Percentiles rank a stretch among this genome's conserved stretches.
Evolutionary conservation across 2,329 filamentous ascomycete genomes (phyloP).

Genomic region (Stagonosporopsis vannaccii): DNA sequence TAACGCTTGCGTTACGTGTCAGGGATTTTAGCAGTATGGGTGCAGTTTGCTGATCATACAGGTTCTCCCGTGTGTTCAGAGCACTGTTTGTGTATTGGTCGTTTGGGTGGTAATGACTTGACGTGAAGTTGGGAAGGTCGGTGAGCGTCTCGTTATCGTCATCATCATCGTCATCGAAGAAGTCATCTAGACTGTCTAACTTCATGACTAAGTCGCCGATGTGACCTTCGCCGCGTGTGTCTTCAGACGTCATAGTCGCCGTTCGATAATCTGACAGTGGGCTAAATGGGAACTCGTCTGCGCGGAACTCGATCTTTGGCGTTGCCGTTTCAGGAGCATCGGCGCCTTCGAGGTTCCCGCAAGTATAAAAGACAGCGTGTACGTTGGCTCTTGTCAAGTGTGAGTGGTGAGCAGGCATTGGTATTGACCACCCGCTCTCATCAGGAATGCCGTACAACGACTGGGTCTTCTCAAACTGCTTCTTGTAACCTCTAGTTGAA

Average conservation of each 20-base stretch:
- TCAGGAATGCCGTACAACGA: constrained; percentile 97
- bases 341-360: constrained; percentile 61
- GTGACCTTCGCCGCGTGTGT: constrained; percentile 73
- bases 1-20: constrained; percentile 72
- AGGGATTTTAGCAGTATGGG: constrained; percentile 88
- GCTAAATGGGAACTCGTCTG: constrained; percentile 84
- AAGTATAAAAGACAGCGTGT: constrained; percentile 95
- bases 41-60: constrained; percentile 92
- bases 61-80: constrained; percentile 68
- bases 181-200: constrained; percentile 63
- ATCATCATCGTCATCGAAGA: constrained; percentile 58
- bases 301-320: constrained; percentile 89
- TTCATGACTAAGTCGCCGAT: constrained; percentile 80
- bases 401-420: constrained; percentile 88
- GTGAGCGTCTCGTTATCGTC: constrained; percentile 48
- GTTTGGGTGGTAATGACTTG: constrained; percentile 39
- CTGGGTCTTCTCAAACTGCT: constrained; percentile 93
- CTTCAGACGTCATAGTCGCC: constrained; percentile 92
- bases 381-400: constrained; percentile 88
- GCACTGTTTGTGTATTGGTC: constrained; percentile 35
- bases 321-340: constrained; percentile 70
- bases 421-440: constrained; percentile 94
- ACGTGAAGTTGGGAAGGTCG: constrained; percentile 43
- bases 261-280: constrained; percentile 74
- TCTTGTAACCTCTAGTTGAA: constrained; percentile 79